Evolutionary conservation across 179 eudicot genomes (phyloP), one percentile per base, ranked within the genome.

Genomic region (Silene vulgaris): DNA sequence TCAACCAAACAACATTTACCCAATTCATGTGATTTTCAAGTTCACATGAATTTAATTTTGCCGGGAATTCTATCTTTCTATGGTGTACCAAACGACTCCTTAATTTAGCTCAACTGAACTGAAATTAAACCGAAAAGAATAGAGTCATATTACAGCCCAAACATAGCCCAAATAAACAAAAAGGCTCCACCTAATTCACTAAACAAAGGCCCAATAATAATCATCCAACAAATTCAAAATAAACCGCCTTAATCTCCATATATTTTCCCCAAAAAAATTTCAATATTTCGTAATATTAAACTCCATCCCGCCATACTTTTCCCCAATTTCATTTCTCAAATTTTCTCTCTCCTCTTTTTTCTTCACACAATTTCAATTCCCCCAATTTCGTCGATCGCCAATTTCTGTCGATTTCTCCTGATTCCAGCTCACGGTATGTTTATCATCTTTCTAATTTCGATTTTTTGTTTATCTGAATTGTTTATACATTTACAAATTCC

Each of bases 221-320:
- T 35, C 40, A 35, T 35, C 40, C 40, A 35, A 6, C 48, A 48
- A 45, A 50, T 70, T 70, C 21, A 70, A 70, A 70, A 70, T 48
- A 48, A 70, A 70, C 35, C 74, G 37, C 61, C 61, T 3, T 23
- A 68, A 1, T 40, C 17, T 9, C 21, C 50, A 16, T 5, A 57
- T 59, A n/a, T 35, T 66, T 32, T 60, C 21, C 65, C 65, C 65
- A 9, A 11, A n/a, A 13, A 67, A 30, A 40, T 43, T n/a, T 19
- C 54, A 37, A 37, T 9, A 69, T 11, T 43, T 43, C 26, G 57
- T 43, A 57, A 3, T 11, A 63, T 14, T 65, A 29, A 56, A 56
- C 60, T 56, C 17, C n/a, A 63, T 63, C 67, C n/a, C 67, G 67
- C 67, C 67, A 63, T 23, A 63, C 14, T 45, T 62, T 59, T 14